Evolutionary conservation across 208 protist species (phyloP).

Genomic region (Leishmania mexicana): DNA sequence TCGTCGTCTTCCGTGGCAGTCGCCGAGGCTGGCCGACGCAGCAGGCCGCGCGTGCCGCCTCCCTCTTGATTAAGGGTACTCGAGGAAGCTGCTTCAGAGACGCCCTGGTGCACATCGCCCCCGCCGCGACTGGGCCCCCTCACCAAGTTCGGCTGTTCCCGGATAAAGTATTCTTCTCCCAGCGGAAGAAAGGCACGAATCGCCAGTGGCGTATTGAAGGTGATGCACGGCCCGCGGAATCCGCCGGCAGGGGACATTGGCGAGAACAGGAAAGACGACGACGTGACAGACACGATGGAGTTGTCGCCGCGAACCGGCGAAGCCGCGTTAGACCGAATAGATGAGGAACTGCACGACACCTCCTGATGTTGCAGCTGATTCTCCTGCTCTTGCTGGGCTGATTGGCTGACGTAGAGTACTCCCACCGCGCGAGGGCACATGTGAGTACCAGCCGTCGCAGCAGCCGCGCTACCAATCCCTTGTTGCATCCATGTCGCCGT

Average conservation of each 20-base stretch:
- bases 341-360: neutral
- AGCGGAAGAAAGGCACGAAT: slow-evolving; percentile 74
- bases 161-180: slow-evolving; percentile 40
- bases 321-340: neutral
- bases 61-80: neutral
- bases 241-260: neutral
- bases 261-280: neutral
- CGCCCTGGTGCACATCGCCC: neutral
- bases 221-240: slow-evolving; percentile 18
- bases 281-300: neutral
- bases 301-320: slow-evolving; percentile 2
- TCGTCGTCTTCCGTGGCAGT: slow-evolving; percentile 9
- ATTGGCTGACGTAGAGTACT: slow-evolving; percentile 30
- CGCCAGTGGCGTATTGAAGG: slow-evolving; percentile 69
- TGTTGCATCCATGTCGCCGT: slow-evolving; percentile 46
- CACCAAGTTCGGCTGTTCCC: neutral
- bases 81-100: neutral
- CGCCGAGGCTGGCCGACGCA: neutral
- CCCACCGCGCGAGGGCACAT: slow-evolving; percentile 36
- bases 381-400: slow-evolving; percentile 17
- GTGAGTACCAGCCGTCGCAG: slow-evolving; percentile 16
- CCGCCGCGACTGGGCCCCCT: neutral
- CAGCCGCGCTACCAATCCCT: slow-evolving; percentile 19
- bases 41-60: neutral
- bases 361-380: neutral